Percentiles rank a stretch among this genome's conserved stretches.
Conservation (phyloP, 495 filamentous ascomycete species). For the Collariella sp. region DNA sequence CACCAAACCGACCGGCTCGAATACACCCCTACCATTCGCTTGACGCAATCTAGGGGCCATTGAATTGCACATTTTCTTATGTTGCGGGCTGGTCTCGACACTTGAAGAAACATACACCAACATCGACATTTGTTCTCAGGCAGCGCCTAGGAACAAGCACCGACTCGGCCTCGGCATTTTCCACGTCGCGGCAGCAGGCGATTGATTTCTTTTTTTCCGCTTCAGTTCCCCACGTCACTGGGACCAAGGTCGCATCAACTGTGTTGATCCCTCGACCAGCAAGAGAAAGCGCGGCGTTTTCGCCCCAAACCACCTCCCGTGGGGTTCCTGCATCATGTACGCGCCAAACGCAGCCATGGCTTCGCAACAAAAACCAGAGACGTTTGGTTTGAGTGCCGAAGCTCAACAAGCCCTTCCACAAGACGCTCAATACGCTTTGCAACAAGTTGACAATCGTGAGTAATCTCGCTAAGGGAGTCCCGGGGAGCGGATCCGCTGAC, state of each 20-base stretch:
- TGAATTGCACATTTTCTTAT: constrained; percentile 20
- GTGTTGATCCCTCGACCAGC: constrained; percentile 7
- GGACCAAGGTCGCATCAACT: constrained; percentile 14
- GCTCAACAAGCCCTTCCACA: constrained; percentile 93
- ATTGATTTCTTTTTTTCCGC: not conserved
- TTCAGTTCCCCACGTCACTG: not conserved
- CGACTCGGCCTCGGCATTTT: not conserved
- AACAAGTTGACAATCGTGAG: constrained; percentile 97
- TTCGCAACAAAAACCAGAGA: constrained; percentile 78
- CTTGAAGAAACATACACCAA: constrained; percentile 8
- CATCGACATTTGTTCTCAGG: constrained; percentile 13
- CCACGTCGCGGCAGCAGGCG: not conserved
- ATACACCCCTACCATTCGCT: constrained; percentile 21
- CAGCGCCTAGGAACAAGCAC: constrained; percentile 22
- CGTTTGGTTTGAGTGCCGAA: constrained; percentile 94
- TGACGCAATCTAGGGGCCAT: constrained; percentile 20
- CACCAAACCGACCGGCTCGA: constrained; percentile 9
- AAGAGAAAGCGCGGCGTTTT: constrained; percentile 14
- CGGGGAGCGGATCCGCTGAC: constrained; percentile 2
- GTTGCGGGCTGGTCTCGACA: constrained; percentile 29
- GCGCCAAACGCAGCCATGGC: constrained; percentile 45
- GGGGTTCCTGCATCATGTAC: constrained; percentile 37
- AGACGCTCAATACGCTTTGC: constrained; percentile 92
- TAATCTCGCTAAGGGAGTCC: constrained; percentile 11
- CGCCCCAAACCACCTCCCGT: constrained; percentile 6